Conservation (phyloP, 495 filamentous ascomycete species). For the Filosporella fistucella region DNA sequence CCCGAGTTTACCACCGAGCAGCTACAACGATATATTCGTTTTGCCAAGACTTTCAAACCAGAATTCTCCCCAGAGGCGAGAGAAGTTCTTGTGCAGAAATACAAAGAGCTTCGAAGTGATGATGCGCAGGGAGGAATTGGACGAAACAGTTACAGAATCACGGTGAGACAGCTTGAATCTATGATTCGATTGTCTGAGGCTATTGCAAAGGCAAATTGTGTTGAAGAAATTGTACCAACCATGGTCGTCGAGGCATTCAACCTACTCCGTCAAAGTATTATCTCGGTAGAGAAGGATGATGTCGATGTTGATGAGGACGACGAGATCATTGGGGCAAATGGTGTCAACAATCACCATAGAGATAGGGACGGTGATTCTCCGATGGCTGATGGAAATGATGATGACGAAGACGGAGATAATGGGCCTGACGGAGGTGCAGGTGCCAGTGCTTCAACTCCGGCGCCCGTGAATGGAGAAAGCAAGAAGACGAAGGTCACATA, state of each 20-base stretch:
- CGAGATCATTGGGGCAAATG: conserved; percentile 25
- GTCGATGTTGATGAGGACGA: conserved; percentile 92
- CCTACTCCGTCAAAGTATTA: conserved; percentile 87
- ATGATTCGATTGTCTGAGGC: conserved; percentile 93
- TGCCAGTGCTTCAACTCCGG: conserved; percentile 14
- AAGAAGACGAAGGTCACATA: conserved; percentile 88
- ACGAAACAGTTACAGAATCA: conserved; percentile 92
- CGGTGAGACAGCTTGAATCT: conserved; percentile 91
- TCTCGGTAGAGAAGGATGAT: conserved; percentile 96
- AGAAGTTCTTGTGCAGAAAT: conserved; percentile 78
- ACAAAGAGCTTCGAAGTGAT: conserved; percentile 92
- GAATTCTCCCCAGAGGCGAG: conserved; percentile 89
- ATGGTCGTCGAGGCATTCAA: conserved; percentile 91
- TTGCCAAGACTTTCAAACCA: conserved; percentile 90
- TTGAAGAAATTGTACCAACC: conserved; percentile 78
- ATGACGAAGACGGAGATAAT: conserved; percentile 37
- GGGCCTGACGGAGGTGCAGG: conserved; percentile 29
- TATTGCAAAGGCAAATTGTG: conserved; percentile 95
- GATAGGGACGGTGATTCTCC: conserved; percentile 66
- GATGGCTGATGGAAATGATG: conserved; percentile 56
- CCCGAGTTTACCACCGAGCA: conserved; percentile 97
- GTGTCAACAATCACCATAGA: conserved; percentile 26
- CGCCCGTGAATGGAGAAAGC: conserved; percentile 26
- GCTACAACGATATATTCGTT: conserved; percentile 94
- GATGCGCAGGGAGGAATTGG: conserved; percentile 94